Percentiles rank a stretch among this genome's conserved stretches.
Conservation (phyloP, 2,329 filamentous ascomycete species). For the Colletotrichum tofieldiae region DNA sequence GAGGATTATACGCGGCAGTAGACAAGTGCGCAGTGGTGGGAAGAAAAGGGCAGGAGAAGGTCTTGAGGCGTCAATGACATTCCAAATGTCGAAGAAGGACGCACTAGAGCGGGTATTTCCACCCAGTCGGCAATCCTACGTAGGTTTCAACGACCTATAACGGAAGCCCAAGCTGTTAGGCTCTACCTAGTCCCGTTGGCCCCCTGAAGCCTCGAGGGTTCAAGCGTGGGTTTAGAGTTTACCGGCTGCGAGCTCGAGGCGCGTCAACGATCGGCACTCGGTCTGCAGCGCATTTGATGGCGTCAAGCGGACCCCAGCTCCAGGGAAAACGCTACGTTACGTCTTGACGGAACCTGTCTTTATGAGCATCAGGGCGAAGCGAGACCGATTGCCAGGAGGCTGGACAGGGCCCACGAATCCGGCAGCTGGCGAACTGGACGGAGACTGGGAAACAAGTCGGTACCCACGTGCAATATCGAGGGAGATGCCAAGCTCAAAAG, state of each 20-base stretch:
- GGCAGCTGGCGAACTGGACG: background rate
- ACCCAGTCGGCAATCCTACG: constrained; percentile 18
- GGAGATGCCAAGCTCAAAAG: constrained; percentile 2
- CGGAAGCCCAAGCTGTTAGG: constrained; percentile 32
- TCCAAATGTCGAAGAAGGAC: constrained; percentile 20
- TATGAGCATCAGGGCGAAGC: background rate
- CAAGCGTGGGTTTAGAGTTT: constrained; percentile 39
- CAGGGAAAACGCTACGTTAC: constrained; percentile 16
- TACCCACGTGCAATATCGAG: constrained; percentile 11
- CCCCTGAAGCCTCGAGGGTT: constrained; percentile 36
- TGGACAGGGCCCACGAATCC: background rate
- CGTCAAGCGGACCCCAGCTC: constrained; percentile 26
- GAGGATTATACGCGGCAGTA: constrained; percentile 19
- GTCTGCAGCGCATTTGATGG: constrained; percentile 22
- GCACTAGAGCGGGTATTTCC: constrained; percentile 26
- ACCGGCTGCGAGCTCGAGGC: constrained; percentile 27
- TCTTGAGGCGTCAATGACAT: constrained; percentile 8
- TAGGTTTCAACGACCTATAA: background rate
- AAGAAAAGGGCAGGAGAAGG: background rate
- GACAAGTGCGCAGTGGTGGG: background rate
- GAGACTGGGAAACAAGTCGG: background rate
- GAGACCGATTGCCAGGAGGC: background rate
- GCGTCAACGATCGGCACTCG: constrained; percentile 34
- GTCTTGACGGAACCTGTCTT: background rate
- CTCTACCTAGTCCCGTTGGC: background rate